Evolutionary conservation across 176 grass and related monocot species (phyloP).

Genomic region (Bromus sterilis): DNA sequence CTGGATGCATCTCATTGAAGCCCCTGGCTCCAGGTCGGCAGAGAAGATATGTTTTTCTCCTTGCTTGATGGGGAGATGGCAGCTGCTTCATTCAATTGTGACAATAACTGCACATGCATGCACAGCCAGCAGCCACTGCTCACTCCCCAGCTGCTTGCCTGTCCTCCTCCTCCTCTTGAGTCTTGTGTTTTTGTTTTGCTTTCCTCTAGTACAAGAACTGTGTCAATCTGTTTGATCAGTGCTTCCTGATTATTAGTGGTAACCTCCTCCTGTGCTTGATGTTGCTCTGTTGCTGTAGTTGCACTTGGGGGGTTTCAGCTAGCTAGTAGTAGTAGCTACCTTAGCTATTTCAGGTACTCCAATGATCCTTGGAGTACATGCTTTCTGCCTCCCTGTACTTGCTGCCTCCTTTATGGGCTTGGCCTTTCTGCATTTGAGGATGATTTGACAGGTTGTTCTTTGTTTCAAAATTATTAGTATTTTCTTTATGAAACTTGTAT

Average conservation of each 20-base stretch:
- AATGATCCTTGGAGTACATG: no score
- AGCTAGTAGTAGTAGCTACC: neutral
- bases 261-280: neutral
- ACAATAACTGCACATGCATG: constrained; percentile 20
- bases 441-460: neutral
- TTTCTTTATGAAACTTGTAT: neutral
- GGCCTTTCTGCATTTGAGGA: neutral
- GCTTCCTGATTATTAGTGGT: neutral
- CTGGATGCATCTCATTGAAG: constrained; percentile 16
- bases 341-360: neutral
- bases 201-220: neutral
- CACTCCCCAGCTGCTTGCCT: neutral
- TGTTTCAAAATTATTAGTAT: neutral
- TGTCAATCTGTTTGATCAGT: neutral
- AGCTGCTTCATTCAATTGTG: constrained; percentile 23
- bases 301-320: neutral
- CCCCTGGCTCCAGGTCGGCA: neutral
- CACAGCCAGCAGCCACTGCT: constrained; percentile 1
- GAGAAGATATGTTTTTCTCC: neutral
- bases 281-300: neutral
- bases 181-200: neutral
- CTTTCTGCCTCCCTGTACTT: neutral
- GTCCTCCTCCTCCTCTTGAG: neutral
- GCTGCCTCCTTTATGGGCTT: neutral
- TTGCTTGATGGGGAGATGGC: constrained; percentile 23